Percentiles rank a stretch among this genome's conserved stretches.
Conservation (phyloP, 352 stramenopile genomes). For the Pythium aristosporum region DNA sequence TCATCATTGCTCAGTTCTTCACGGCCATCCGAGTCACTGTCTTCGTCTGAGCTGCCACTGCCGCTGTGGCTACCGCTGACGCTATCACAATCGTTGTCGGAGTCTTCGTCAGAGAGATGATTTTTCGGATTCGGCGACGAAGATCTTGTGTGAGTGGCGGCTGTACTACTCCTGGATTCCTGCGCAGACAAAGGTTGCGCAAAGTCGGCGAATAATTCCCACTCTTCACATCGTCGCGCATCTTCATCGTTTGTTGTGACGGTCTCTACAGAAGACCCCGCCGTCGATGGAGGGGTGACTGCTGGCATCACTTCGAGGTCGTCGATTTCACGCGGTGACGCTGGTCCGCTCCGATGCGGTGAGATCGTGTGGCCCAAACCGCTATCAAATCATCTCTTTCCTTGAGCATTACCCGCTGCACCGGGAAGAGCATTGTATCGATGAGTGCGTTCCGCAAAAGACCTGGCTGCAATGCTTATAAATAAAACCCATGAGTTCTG, state of each 20-base stretch:
- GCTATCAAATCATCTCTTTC: constrained; percentile 18
- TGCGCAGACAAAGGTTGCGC: constrained; percentile 10
- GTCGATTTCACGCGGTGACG: not conserved
- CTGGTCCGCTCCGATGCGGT: not conserved
- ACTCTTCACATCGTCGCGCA: constrained; percentile 24
- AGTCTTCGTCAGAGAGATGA: constrained; percentile 3
- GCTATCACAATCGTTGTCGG: constrained; percentile 1
- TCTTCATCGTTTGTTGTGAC: constrained; percentile 28
- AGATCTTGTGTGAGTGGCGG: not conserved
- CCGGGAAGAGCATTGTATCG: not conserved
- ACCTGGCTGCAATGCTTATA: not conserved
- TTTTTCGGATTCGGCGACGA: not conserved
- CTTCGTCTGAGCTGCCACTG: not conserved
- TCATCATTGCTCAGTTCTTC: not conserved
- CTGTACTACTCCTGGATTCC: constrained; percentile 4
- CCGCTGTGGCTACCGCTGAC: not conserved
- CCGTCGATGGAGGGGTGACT: constrained; percentile 3
- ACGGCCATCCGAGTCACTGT: not conserved
- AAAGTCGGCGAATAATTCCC: constrained; percentile 28
- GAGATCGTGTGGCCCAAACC: constrained; percentile 4
- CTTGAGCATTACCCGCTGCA: not conserved
- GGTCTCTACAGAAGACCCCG: constrained; percentile 21
- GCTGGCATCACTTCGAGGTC: not conserved
- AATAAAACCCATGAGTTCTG: constrained; percentile 7
- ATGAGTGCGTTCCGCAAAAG: not conserved